phyloP scores from a whole-genome alignment of 1,284 basidiomycete species.

The Cutaneotrichosporon cavernicola region DNA sequence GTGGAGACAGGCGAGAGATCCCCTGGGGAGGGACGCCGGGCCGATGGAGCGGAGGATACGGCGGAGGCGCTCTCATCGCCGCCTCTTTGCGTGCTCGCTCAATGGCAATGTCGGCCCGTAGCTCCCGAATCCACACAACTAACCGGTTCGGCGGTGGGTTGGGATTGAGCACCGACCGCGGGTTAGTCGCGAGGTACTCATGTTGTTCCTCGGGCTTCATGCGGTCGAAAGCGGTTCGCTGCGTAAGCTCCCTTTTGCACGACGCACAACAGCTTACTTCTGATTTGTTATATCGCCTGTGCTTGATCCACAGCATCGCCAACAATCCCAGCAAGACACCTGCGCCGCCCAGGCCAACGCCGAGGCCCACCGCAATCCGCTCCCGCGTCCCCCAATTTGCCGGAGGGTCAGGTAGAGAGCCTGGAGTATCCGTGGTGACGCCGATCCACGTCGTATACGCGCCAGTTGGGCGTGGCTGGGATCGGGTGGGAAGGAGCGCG shows the following conservation, averaged over 20 bases:
- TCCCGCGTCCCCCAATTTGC: background rate
- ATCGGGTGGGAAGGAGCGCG: conserved; percentile 29
- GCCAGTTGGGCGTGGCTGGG: background rate
- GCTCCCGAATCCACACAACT: background rate
- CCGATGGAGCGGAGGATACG: no score
- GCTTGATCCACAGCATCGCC: background rate
- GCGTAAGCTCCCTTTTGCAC: background rate
- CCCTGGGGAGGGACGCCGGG: no score
- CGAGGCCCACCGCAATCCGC: conserved; percentile 40
- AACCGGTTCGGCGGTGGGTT: background rate
- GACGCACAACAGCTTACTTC: background rate
- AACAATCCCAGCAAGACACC: conserved; percentile 14
- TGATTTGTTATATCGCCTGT: background rate
- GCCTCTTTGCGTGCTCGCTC: background rate
- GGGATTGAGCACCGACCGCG: conserved; percentile 37
- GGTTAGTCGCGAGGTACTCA: conserved; percentile 40
- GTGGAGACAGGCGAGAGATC: no score
- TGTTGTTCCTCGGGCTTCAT: conserved; percentile 38
- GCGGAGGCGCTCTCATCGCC: no score
- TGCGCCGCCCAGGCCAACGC: conserved; percentile 34
- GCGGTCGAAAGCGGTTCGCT: conserved; percentile 37
- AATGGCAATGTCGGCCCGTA: background rate
- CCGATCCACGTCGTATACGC: conserved; percentile 36
- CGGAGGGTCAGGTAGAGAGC: conserved; percentile 35
- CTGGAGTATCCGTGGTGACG: conserved; percentile 34